Evolutionary conservation across 495 filamentous ascomycete genomes (phyloP).

Genomic region (Lasiosphaeria hispida): DNA sequence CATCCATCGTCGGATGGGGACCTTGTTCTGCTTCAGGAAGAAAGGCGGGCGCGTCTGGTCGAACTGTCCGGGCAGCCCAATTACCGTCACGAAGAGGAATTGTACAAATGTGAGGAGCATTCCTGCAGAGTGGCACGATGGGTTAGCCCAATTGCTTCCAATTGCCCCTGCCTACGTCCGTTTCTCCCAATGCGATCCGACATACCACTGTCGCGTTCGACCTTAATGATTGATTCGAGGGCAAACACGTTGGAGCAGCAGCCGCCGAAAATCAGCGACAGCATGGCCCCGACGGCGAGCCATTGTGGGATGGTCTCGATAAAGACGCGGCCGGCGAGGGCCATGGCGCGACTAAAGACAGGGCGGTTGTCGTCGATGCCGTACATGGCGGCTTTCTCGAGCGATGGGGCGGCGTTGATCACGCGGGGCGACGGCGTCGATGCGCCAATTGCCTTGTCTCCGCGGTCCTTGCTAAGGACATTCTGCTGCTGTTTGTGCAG

Average conservation of each 20-base stretch:
- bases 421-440: conserved; percentile 42
- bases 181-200: background rate
- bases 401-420: conserved; percentile 54
- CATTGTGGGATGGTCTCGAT: conserved; percentile 65
- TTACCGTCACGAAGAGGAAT: conserved; percentile 79
- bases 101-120: conserved; percentile 92
- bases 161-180: background rate
- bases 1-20: conserved; percentile 81
- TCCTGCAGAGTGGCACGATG: conserved; percentile 46
- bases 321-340: conserved; percentile 52
- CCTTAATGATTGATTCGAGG: conserved; percentile 92
- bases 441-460: conserved; percentile 30
- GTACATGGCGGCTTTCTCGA: conserved; percentile 56
- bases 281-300: conserved; percentile 67
- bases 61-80: conserved; percentile 71
- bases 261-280: conserved; percentile 90
- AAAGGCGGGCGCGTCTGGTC: conserved; percentile 57
- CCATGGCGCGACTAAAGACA: conserved; percentile 52
- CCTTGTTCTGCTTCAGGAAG: conserved; percentile 71
- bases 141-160: conserved; percentile 8
- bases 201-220: conserved; percentile 62
- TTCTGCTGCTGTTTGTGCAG: conserved; percentile 36
- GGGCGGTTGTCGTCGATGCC: conserved; percentile 55
- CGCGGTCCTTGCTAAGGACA: conserved; percentile 33
- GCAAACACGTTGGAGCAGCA: conserved; percentile 99